Conservation (phyloP, 2,329 filamentous ascomycete species). For the Drechslerella dactyloides region DNA sequence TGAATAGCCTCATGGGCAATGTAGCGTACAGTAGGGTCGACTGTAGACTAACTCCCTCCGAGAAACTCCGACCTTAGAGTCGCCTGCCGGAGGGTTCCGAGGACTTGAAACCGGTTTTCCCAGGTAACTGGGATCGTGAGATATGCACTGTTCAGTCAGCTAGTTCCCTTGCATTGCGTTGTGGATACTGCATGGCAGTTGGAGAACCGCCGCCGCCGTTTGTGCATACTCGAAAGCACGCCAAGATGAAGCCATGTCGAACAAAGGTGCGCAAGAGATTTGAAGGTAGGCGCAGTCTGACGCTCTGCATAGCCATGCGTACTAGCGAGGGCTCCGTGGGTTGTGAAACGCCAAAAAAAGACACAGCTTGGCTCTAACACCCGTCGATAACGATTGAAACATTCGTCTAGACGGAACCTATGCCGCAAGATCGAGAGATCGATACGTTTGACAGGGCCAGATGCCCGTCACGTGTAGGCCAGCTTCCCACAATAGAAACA, state of each 20-base stretch:
- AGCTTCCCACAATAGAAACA: constrained; percentile 48
- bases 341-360: constrained; percentile 45
- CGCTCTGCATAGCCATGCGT: constrained; percentile 38
- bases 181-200: constrained; percentile 1
- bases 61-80: background rate
- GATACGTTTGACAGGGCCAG: constrained; percentile 14
- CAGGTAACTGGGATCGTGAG: constrained; percentile 24
- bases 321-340: constrained; percentile 6
- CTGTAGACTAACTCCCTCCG: background rate
- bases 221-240: too few relatives aligned
- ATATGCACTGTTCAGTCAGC: constrained; percentile 27
- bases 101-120: constrained; percentile 32
- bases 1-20: too few relatives aligned
- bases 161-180: constrained; percentile 12
- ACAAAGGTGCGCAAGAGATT: constrained; percentile 5
- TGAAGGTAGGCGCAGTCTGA: background rate
- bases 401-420: background rate
- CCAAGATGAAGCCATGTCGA: background rate
- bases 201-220: constrained; percentile 2
- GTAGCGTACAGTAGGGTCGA: too few relatives aligned
- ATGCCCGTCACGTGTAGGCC: constrained; percentile 31
- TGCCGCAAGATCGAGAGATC: constrained; percentile 3
- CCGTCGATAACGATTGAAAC: constrained; percentile 9
- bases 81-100: background rate
- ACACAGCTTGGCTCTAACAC: background rate